Base-by-base conservation (phyloP, 2,329 filamentous ascomycete species). In the Aureobasidium zeae region DNA sequence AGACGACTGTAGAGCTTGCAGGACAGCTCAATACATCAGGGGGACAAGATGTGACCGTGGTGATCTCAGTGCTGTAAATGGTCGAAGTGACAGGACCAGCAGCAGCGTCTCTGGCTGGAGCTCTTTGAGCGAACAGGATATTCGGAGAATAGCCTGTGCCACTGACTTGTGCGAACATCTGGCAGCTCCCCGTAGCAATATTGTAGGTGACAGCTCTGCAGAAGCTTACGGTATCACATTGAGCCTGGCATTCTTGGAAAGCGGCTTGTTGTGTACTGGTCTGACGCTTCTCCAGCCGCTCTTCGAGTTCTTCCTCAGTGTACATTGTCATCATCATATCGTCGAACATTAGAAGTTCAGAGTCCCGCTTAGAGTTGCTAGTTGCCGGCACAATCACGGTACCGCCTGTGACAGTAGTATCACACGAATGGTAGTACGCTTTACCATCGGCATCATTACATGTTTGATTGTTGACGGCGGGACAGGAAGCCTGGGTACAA, bases 361-460 rank as follows among this genome's bases (percentile, higher is more conserved):
- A 21, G 24, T 44, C 39, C 5, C 39, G 39, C 9, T 29, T 44
- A 7, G 39, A 16, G 9, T 35, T 35, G 24, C 4, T 35, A 3
- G 9, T 19, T 16, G 20, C 17, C 2, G n/a, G 5, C 5, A 30
- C 34, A 13, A 46, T 38, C 8, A 46, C 30, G 5, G 44, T 46
- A 19, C 44, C 44, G 22, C 44, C 44, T 4, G 28, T 38, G 5
- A 34, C 28, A 7, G 28, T 35, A 30, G 28, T 39, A 11, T 39
- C 44, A 15, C 44, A 46, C 7, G 22, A 8, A 17, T 37, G 34
- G 1, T 16, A 12, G 29, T 46, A 46, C 8, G 44, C 44, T 20
- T 46, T 46, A 11, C 44, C 44, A 24, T 46, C 35, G n/a, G 44
- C 25, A 34, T 46, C 44, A 7, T 26, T 46, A 36, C 44, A 46